Conservation (phyloP, 495 filamentous ascomycete genomes). For the Hypoxylon fuscum region DNA sequence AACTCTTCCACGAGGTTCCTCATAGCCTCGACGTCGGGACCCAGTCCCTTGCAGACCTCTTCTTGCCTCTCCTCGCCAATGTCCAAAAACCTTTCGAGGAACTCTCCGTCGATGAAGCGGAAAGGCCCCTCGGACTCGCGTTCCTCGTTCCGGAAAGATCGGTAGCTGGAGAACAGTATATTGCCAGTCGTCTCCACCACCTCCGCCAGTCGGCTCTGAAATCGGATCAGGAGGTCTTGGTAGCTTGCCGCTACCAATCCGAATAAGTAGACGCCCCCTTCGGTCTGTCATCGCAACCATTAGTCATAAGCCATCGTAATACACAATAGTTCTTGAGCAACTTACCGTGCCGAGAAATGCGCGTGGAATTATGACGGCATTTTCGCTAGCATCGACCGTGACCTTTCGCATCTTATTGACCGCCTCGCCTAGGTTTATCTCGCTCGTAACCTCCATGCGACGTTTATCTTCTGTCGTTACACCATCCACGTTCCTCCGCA, state of each 20-base stretch:
- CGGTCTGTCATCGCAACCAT: conserved; percentile 65
- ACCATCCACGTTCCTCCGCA: conserved; percentile 74
- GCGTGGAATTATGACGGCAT: conserved; percentile 75
- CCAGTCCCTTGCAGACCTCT: conserved; percentile 69
- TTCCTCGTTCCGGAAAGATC: conserved; percentile 77
- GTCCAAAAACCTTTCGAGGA: conserved; percentile 86
- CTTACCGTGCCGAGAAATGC: conserved; percentile 92
- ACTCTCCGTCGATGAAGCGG: conserved; percentile 91
- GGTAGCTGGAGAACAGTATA: conserved; percentile 78
- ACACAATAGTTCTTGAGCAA: conserved; percentile 14
- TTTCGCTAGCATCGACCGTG: conserved; percentile 65
- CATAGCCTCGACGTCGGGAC: conserved; percentile 74
- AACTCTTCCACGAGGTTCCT: conserved; percentile 77
- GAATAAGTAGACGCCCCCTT: conserved; percentile 92
- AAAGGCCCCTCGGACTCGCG: conserved; percentile 78
- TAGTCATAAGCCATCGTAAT: conserved; percentile 29
- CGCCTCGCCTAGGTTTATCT: conserved; percentile 89
- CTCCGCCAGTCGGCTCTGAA: conserved; percentile 75
- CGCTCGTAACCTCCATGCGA: conserved; percentile 75
- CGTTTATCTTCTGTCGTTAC: conserved; percentile 77
- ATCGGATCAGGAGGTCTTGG: conserved; percentile 81
- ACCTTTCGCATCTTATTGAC: conserved; percentile 78
- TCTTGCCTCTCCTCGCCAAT: conserved; percentile 69
- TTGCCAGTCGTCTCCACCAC: conserved; percentile 71
- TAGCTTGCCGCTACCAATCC: conserved; percentile 73